Conservation (phyloP, 2,329 filamentous ascomycete genomes). For the Fusarium bactridioides region DNA sequence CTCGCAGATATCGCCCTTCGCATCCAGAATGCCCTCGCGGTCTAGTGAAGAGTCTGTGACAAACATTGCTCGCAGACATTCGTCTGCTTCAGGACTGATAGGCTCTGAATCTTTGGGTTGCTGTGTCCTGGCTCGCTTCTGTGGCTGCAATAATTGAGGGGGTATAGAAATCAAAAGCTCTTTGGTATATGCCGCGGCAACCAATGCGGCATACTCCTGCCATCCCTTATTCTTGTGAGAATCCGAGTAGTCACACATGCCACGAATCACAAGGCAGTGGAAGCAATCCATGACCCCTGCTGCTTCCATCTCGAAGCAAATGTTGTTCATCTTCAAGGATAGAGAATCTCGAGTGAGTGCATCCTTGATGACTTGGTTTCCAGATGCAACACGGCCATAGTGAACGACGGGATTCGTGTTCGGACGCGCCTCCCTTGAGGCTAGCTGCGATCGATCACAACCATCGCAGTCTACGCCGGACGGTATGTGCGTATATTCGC, state of each 20-base stretch:
- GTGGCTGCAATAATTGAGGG: no score
- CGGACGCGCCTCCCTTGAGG: rapidly evolving
- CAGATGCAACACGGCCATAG: constrained; percentile 40
- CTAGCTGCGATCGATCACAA: neutral
- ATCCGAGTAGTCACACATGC: constrained; percentile 49
- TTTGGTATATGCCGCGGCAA: neutral
- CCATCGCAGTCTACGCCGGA: neutral
- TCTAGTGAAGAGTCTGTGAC: neutral
- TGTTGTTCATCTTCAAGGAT: neutral
- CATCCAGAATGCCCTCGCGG: neutral
- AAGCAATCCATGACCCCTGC: constrained; percentile 39
- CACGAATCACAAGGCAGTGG: constrained; percentile 48
- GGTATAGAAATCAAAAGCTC: neutral
- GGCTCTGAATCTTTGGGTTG: neutral
- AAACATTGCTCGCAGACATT: neutral
- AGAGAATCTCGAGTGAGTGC: constrained; percentile 42
- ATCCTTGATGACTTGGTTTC: constrained; percentile 49
- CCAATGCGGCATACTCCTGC: neutral
- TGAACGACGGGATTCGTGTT: neutral
- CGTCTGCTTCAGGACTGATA: rapidly evolving
- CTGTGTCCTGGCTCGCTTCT: no score
- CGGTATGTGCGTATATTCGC: neutral
- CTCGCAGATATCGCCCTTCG: neutral
- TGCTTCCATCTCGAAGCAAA: constrained; percentile 45
- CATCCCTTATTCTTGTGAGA: neutral